These are phyloP conservation scores for Rutstroemia sp. DNA, from an alignment of 2,329 filamentous ascomycete genomes.

Conservation along the genomic window DNA sequence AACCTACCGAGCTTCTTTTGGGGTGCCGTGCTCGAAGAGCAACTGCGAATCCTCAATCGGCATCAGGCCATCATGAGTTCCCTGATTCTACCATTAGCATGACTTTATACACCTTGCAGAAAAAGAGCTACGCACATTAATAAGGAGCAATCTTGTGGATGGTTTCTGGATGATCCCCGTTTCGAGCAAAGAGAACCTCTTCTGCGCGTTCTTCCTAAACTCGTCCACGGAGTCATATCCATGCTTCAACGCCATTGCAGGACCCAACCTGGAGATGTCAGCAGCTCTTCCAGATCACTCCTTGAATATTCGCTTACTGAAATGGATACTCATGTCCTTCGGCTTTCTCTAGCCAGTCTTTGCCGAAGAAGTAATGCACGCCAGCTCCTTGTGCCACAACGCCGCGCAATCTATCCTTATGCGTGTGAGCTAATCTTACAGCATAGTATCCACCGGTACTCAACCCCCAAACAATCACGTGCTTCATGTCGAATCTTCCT, in stretches of 20 bases:
- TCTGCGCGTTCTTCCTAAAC: constrained; percentile 46
- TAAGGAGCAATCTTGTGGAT: constrained; percentile 49
- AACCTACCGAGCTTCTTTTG: constrained; percentile 54
- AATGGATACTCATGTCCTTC: constrained; percentile 64
- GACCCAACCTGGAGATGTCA: constrained; percentile 36
- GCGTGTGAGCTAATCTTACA: constrained; percentile 60
- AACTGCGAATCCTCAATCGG: constrained; percentile 62
- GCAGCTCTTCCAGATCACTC: neutral
- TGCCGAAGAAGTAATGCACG: constrained; percentile 52
- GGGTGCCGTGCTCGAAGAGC: constrained; percentile 55
- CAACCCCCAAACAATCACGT: constrained; percentile 56
- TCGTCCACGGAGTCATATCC: constrained; percentile 51
- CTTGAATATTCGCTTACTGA: constrained; percentile 33
- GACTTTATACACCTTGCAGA: neutral
- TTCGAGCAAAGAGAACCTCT: constrained; percentile 56
- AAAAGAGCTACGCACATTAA: constrained; percentile 42
- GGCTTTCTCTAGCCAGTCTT: constrained; percentile 52
- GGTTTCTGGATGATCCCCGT: constrained; percentile 48
- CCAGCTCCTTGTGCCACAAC: constrained; percentile 57
- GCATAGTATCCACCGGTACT: constrained; percentile 63
- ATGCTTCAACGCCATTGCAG: constrained; percentile 54
- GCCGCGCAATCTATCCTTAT: constrained; percentile 45
- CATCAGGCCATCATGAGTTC: constrained; percentile 56
- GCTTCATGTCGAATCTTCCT: constrained; percentile 46
- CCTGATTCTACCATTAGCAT: constrained; percentile 32